phyloP scores from a whole-genome alignment of 2,329 filamentous ascomycete species.

The Beauveria scarabaeidicola region DNA sequence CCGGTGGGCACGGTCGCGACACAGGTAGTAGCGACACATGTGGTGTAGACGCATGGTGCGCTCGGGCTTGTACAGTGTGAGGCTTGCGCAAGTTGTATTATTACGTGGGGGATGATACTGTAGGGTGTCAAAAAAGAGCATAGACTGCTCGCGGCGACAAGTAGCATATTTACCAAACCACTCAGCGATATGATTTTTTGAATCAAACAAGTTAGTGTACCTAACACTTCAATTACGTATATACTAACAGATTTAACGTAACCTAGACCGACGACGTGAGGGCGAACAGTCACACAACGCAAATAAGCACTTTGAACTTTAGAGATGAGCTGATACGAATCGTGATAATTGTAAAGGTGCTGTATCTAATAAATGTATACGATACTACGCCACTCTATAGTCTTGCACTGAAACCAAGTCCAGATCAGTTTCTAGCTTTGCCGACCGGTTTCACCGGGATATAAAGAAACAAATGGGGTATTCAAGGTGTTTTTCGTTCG shows the following conservation, averaged over 20 bases:
- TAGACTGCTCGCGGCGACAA: background rate
- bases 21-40: conserved; percentile 70
- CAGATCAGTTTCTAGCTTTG: conserved; percentile 5
- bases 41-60: conserved; percentile 33
- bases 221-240: background rate
- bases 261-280: no score
- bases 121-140: background rate
- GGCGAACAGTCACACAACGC: no score
- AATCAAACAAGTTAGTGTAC: background rate
- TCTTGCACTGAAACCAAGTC: conserved; percentile 1
- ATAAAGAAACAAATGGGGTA: conserved; percentile 5
- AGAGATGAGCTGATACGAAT: no score
- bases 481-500: background rate
- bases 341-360: no score
- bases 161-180: background rate
- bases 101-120: background rate
- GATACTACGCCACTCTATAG: background rate
- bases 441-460: background rate
- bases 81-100: conserved; percentile 5
- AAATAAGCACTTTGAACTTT: no score
- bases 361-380: background rate
- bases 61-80: background rate
- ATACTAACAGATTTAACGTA: no score
- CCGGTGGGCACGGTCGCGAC: conserved; percentile 81
- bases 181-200: background rate